Evolutionary conservation across 192 early-diverging fungal species (phyloP).

Genomic region (Helicostylum pulchrum): DNA sequence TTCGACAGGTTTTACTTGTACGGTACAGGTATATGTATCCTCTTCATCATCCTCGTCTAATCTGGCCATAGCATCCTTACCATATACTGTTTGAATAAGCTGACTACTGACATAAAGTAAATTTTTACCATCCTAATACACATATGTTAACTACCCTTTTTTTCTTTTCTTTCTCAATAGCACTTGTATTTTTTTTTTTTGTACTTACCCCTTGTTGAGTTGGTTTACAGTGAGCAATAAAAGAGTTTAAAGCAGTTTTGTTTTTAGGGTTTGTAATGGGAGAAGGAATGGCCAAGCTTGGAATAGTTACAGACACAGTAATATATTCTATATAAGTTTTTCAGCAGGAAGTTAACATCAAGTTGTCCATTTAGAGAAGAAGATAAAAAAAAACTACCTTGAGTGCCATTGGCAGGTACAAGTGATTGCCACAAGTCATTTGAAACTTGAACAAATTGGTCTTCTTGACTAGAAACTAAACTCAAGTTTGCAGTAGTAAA

Average conservation of each 20-base stretch:
- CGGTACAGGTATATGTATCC: neutral
- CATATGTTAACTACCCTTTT: neutral
- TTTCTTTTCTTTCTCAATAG: neutral
- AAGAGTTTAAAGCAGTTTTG: neutral
- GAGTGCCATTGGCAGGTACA: neutral
- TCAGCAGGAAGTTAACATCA: neutral
- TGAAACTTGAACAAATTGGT: slow-evolving; percentile 8
- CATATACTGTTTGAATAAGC: slow-evolving; percentile 27
- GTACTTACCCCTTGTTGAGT: slow-evolving; percentile 8
- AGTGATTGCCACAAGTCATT: slow-evolving; percentile 6
- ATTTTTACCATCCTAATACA: neutral
- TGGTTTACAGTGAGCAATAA: slow-evolving; percentile 7
- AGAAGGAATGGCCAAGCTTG: slow-evolving; percentile 1
- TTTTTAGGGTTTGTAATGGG: neutral
- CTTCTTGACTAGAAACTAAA: slow-evolving; percentile 1
- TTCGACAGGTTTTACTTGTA: slow-evolving; percentile 35
- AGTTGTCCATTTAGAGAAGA: neutral
- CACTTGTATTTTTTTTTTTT: neutral
- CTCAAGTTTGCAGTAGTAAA: slow-evolving; percentile 3
- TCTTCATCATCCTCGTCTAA: slow-evolving; percentile 21
- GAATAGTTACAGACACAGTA: slow-evolving; percentile 5
- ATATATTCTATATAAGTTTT: slow-evolving; percentile 1
- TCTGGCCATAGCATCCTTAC: slow-evolving; percentile 15
- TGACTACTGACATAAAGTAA: slow-evolving; percentile 11
- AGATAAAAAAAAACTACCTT: neutral